Percentiles rank a stretch among this genome's conserved stretches.
Evolutionary conservation across 768 basidiomycete genomes (phyloP).

Genomic region (Polyporus arcularius): DNA sequence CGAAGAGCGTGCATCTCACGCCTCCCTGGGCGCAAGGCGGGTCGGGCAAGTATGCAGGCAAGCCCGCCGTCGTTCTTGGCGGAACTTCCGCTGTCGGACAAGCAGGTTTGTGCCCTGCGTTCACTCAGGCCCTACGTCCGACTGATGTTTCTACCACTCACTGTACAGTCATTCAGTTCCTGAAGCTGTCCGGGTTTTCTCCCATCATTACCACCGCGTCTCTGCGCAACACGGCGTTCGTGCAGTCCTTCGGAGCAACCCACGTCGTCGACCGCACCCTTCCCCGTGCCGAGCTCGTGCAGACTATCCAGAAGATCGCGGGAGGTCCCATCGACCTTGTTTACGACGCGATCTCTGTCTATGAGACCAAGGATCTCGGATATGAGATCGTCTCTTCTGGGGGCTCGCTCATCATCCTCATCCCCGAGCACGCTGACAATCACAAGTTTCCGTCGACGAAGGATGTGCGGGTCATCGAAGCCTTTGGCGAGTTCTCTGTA

Average conservation of each 20-base stretch:
- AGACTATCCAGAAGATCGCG: slow-evolving; percentile 17
- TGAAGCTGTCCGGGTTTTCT: slow-evolving; percentile 28
- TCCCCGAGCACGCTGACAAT: background rate
- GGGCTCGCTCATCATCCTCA: slow-evolving; percentile 20
- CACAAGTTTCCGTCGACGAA: slow-evolving; percentile 9
- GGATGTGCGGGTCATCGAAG: slow-evolving; percentile 1
- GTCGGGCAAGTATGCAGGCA: slow-evolving; percentile 5
- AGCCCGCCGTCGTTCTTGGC: slow-evolving; percentile 29
- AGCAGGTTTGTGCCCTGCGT: slow-evolving; percentile 21
- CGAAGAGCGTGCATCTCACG: background rate
- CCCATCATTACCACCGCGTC: slow-evolving; percentile 30
- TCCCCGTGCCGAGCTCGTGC: background rate
- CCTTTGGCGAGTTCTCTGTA: slow-evolving; percentile 5
- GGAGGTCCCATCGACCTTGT: slow-evolving; percentile 10
- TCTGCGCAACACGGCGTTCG: slow-evolving; percentile 17
- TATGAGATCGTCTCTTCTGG: slow-evolving; percentile 23
- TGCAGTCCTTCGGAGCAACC: slow-evolving; percentile 22
- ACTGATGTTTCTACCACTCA: background rate
- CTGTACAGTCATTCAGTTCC: slow-evolving; percentile 24
- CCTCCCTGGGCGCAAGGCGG: slow-evolving; percentile 16
- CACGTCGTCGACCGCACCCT: slow-evolving; percentile 27
- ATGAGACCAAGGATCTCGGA: slow-evolving; percentile 18
- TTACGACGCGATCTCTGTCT: slow-evolving; percentile 19
- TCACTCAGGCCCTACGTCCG: background rate
- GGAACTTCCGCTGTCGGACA: slow-evolving; percentile 32